These are phyloP conservation scores for Candida golubevii DNA, from an alignment of 805 yeast species.

Conservation along the genomic window DNA sequence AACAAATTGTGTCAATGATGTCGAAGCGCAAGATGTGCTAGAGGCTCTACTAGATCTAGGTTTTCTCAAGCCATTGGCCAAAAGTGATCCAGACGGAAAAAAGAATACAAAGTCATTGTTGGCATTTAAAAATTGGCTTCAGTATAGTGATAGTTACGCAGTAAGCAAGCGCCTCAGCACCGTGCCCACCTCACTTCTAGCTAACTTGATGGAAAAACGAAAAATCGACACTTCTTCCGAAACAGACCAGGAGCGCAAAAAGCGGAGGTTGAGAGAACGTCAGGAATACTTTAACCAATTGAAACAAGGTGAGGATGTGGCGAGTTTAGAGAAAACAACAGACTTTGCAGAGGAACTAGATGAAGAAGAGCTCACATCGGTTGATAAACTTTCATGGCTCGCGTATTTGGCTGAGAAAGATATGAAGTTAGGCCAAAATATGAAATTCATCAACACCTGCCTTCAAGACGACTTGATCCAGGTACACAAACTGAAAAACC, in stretches of 20 bases:
- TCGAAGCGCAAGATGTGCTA: slow-evolving; percentile 62
- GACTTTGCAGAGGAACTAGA: slow-evolving; percentile 21
- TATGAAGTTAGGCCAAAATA: slow-evolving; percentile 34
- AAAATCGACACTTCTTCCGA: slow-evolving; percentile 34
- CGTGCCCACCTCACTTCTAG: slow-evolving; percentile 28
- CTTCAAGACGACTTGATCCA: slow-evolving; percentile 25
- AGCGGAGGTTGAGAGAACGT: slow-evolving; percentile 31
- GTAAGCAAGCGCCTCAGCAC: slow-evolving; percentile 24
- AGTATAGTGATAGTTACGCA: slow-evolving; percentile 24
- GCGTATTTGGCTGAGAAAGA: slow-evolving; percentile 35
- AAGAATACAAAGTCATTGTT: slow-evolving; percentile 34
- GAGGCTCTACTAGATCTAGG: slow-evolving; percentile 65
- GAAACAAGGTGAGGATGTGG: slow-evolving; percentile 23
- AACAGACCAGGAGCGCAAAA: slow-evolving; percentile 32
- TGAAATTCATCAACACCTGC: slow-evolving; percentile 30
- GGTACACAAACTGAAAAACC: slow-evolving; percentile 25
- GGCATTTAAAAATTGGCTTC: slow-evolving; percentile 36
- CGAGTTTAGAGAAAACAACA: slow-evolving; percentile 4
- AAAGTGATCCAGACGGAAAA: slow-evolving; percentile 43
- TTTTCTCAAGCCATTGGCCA: slow-evolving; percentile 49
- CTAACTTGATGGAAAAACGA: slow-evolving; percentile 35
- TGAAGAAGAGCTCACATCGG: slow-evolving; percentile 20
- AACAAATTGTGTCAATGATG: slow-evolving; percentile 31
- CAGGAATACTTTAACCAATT: slow-evolving; percentile 39
- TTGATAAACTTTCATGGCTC: slow-evolving; percentile 33